Percentiles rank a stretch among this genome's conserved stretches.
phyloP scores from a whole-genome alignment of 139 green algal genomes.

The Picochlorum sp. region DNA sequence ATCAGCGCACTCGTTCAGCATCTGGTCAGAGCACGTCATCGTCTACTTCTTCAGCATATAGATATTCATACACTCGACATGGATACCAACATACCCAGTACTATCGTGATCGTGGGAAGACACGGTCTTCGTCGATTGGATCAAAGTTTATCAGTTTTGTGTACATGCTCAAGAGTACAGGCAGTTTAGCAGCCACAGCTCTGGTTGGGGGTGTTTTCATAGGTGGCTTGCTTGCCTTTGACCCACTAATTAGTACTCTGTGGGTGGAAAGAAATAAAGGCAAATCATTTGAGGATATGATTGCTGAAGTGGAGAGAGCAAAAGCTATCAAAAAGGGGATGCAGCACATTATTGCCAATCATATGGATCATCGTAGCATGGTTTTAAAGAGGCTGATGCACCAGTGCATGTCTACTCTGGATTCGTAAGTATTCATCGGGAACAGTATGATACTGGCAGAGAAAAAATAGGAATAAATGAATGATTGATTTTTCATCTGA shows the following conservation, averaged over 20 bases:
- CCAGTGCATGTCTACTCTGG: too few species aligned
- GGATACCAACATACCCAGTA: not conserved
- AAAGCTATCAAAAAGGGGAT: not conserved
- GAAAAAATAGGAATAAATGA: not conserved
- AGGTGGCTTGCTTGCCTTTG: conserved; percentile 1
- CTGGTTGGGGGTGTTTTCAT: conserved; percentile 6
- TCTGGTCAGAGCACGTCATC: too few species aligned
- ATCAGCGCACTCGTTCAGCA: not conserved
- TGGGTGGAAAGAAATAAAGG: conserved; percentile 9
- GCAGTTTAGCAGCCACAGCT: conserved; percentile 1
- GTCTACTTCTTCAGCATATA: not conserved
- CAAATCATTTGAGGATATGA: conserved; percentile 11
- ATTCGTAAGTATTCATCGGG: too few species aligned
- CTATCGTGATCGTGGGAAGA: not conserved
- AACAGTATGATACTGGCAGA: too few species aligned
- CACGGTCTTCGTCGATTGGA: not conserved
- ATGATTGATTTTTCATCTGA: not conserved
- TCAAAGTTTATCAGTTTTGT: not conserved
- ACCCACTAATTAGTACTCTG: not conserved
- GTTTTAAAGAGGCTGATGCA: too few species aligned
- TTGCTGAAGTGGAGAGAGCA: not conserved
- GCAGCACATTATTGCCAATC: not conserved
- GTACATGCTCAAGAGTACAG: not conserved
- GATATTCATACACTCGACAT: not conserved
- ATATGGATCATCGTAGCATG: too few species aligned